Conservation (phyloP, 1,284 basidiomycete species). For the Violaceomyces palustris region DNA sequence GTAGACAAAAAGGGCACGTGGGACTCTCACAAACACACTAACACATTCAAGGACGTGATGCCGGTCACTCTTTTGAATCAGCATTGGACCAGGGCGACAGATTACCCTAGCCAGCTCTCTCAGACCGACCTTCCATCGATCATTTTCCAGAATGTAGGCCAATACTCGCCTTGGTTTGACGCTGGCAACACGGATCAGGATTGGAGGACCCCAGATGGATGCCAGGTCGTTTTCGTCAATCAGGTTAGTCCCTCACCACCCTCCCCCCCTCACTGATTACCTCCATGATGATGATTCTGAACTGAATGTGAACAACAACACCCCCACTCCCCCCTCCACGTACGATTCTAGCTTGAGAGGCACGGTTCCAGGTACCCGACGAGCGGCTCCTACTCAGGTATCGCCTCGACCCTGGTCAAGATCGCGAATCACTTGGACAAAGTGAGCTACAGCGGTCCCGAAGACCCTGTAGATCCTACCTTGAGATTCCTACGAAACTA, state of each 20-base stretch:
- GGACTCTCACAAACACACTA: too few relatives aligned
- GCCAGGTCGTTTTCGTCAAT: slow-evolving; percentile 20
- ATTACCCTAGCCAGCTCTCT: too few relatives aligned
- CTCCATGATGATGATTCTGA: too few relatives aligned
- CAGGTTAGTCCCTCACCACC: too few relatives aligned
- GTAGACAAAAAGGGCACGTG: too few relatives aligned
- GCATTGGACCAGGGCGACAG: too few relatives aligned
- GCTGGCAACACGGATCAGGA: neutral
- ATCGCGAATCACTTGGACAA: slow-evolving; percentile 21
- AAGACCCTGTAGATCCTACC: slow-evolving; percentile 9
- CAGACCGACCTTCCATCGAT: slow-evolving; percentile 10
- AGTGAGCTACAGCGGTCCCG: slow-evolving; percentile 2
- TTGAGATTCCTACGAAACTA: slow-evolving; percentile 20
- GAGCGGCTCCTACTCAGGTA: slow-evolving; percentile 15
- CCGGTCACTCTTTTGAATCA: too few relatives aligned
- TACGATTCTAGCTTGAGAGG: slow-evolving; percentile 23
- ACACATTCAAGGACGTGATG: too few relatives aligned
- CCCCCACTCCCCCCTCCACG: too few relatives aligned
- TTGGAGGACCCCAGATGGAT: neutral
- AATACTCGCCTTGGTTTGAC: slow-evolving; percentile 28
- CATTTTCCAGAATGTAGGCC: slow-evolving; percentile 26
- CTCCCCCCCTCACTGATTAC: too few relatives aligned
- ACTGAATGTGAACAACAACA: too few relatives aligned
- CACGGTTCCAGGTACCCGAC: slow-evolving; percentile 29
- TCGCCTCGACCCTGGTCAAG: slow-evolving; percentile 16